Evolutionary conservation across 257 asterid species (phyloP), one percentile per base, ranked within the genome.

Genomic region (Agastache rugosa): DNA sequence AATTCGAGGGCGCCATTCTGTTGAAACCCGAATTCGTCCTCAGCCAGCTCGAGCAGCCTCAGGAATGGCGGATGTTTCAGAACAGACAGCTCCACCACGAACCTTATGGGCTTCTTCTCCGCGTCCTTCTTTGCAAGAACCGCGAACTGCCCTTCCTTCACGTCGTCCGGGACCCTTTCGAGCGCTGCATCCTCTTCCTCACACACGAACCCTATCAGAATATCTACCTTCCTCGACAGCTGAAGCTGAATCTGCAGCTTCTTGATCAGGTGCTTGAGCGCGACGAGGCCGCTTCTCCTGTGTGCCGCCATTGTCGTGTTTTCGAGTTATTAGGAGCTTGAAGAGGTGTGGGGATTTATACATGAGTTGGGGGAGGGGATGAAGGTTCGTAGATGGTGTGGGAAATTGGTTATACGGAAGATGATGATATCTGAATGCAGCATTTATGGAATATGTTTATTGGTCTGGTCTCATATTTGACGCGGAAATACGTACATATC

Each of bases 361-460:
- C 17, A 14, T 41, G 42, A 47, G 71, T 37, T 3, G 37, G 8
- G 17, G 34, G 14, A 66, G 31, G 22, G 53, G 42, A 72, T 66
- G 89, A 88, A 82, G 86, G 42, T 88, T 88, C 93, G 51, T 48
- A 27, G 89, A 78, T 69, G 71, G 50, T 69, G 20, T 58, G 77
- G 35, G 25, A 19, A 17, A 51, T 51, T 22, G 35, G 35, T 56
- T 74, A 29, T 29, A 29, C 34, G 37, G 37, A 31, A 31, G 4
- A 31, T 31, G 4, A 31, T 31, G 44, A 12, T 37, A 70, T 84
- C 67, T 69, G 61, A 75, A 23, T 73, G 73, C 60, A 7, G 76
- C 78, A 80, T 65, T 47, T 63, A 72, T 55, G 75, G 27, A 39
- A 11, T 51, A 67, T 74, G 81, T 74, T 85, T 62, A 31, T 69